Base-by-base conservation (phyloP, 176 grass and related monocot species). In the Ensete glaucum region DNA sequence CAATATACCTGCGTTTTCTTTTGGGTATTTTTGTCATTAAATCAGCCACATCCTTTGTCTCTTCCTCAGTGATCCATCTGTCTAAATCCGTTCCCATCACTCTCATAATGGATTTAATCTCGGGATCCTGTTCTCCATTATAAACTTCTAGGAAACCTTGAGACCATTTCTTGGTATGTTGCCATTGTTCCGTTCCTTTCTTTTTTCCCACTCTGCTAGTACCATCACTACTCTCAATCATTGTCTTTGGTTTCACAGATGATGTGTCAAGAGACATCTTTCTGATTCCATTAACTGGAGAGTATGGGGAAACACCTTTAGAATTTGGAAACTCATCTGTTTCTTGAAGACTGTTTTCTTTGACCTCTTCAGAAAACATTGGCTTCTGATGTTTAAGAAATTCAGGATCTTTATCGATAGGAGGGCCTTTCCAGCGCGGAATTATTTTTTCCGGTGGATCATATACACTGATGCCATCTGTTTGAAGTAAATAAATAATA, bases 81-180 rank as follows among this genome's bases (percentile, higher is more conserved):
- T 82, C 73, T 24, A 82, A 77, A 82, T 82, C 81, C 81, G 77
- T 82, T 60, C 81, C 81, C 81, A 82, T 77, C 24, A 77, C 51
- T 53, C 50, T 77, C 52, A 82, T 58, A 48, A 82, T 62, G 16
- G 72, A 70, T 54, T 77, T 82, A 34, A 82, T 54, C n/a, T 82
- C 81, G 52, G 81, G 81, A 76, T 82, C 73, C 52, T 24, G 71
- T 57, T 82, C 72, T 57, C 64, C 63, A 71, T 82, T 82, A 70
- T 82, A 82, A 82, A 82, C 64, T 52, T 82, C 81, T 13, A 82
- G 64, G 57, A 82, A 82, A 71, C 65, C 81, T 63, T 77, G 53
- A 29, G 81, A 77, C 81, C 81, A 82, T 82, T 82, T 82, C 72
- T 82, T 82, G 56, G 81, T 82, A 53, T 82, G 81, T 71, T 82